phyloP scores from a whole-genome alignment of 2,329 filamentous ascomycete genomes.

The Colletotrichum limetticola region DNA sequence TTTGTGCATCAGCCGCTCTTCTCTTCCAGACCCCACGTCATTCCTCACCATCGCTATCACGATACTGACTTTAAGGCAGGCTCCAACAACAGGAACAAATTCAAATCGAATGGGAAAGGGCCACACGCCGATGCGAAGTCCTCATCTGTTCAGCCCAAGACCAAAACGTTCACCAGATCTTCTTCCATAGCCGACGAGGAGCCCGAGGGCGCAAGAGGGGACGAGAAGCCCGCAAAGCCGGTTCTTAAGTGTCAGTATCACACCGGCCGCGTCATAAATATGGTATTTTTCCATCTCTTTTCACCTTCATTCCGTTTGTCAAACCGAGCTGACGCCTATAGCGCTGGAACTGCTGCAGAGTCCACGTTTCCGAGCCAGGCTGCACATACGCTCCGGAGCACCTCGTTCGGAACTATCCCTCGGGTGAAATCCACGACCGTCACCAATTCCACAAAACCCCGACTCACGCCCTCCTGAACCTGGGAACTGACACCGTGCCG shows the following conservation, averaged over 20 bases:
- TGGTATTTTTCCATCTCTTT: conserved; percentile 34
- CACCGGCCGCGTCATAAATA: conserved; percentile 41
- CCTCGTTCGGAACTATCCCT: conserved; percentile 36
- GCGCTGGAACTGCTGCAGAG: conserved; percentile 46
- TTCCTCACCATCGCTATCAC: neutral
- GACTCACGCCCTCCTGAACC: neutral
- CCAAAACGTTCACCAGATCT: neutral
- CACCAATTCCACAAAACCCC: conserved; percentile 29
- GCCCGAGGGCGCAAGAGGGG: conserved; percentile 1
- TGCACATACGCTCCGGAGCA: conserved; percentile 43
- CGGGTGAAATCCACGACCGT: conserved; percentile 38
- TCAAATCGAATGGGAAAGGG: neutral
- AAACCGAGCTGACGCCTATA: conserved; percentile 22
- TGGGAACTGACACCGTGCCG: neutral
- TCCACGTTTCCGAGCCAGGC: conserved; percentile 36
- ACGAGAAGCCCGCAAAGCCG: conserved; percentile 18
- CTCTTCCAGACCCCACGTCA: neutral
- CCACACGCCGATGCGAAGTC: neutral
- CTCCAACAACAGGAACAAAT: conserved; percentile 29
- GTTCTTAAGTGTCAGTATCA: conserved; percentile 42
- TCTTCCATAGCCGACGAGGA: conserved; percentile 1
- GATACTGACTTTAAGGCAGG: neutral
- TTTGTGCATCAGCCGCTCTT: too few species aligned
- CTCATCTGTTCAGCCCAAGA: conserved; percentile 4
- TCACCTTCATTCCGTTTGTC: neutral